Conservation (phyloP, 2,329 filamentous ascomycete species). For the Hymenoscyphus repandus region DNA sequence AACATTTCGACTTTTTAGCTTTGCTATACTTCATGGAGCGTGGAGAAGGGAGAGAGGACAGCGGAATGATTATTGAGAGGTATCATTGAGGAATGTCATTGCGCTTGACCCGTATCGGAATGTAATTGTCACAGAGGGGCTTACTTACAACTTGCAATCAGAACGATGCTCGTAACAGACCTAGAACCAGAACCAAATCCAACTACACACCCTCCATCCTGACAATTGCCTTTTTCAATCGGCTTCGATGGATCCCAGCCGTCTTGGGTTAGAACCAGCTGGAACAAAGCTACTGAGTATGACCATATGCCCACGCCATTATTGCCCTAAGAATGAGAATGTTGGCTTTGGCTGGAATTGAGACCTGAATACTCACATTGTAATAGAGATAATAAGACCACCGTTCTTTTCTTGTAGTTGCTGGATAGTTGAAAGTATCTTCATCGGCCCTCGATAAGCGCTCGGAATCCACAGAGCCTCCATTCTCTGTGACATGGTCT, state of each 20-base stretch:
- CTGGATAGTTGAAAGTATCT: constrained; percentile 34
- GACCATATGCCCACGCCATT: constrained; percentile 38
- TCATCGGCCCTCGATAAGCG: constrained; percentile 35
- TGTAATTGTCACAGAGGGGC: constrained; percentile 4
- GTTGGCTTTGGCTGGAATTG: background rate
- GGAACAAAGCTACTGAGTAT: constrained; percentile 38
- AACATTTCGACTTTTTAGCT: too few relatives aligned
- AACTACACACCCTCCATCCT: constrained; percentile 33
- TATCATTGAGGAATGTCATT: too few relatives aligned
- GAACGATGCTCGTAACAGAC: constrained; percentile 35
- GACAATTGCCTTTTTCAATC: constrained; percentile 21
- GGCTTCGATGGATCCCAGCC: constrained; percentile 35
- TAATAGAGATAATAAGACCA: constrained; percentile 42
- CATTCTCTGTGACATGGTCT: too few relatives aligned
- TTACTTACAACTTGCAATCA: constrained; percentile 35
- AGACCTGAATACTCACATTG: constrained; percentile 27
- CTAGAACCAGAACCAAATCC: constrained; percentile 35
- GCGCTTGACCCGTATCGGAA: too few relatives aligned
- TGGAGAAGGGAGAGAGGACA: too few relatives aligned
- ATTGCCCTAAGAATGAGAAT: constrained; percentile 26
- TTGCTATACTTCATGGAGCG: too few relatives aligned
- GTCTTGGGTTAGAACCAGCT: constrained; percentile 35
- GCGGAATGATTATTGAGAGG: too few relatives aligned
- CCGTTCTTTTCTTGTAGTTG: constrained; percentile 36
- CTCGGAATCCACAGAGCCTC: constrained; percentile 29